These are phyloP conservation scores for Tuber magnatum DNA, from an alignment of 495 filamentous ascomycete species.

Conservation along the genomic window DNA sequence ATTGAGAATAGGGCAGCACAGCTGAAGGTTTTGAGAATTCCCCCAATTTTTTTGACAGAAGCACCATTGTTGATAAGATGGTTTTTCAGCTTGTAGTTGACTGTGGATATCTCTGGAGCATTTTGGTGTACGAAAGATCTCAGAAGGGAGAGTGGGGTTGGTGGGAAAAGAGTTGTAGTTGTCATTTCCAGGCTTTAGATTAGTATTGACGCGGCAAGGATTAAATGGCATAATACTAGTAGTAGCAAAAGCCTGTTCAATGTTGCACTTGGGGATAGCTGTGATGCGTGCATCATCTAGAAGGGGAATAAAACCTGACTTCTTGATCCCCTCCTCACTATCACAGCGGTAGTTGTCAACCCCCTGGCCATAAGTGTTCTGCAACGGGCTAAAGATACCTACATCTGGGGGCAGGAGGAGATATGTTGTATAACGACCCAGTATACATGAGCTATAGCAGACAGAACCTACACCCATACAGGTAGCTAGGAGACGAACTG, in stretches of 20 bases:
- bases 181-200: neutral
- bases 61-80: too few relatives aligned
- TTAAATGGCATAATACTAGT: conserved; percentile 19
- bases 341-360: conserved; percentile 6
- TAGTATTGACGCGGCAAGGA: conserved; percentile 1
- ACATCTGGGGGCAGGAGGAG: conserved; percentile 8
- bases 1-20: too few relatives aligned
- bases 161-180: too few relatives aligned
- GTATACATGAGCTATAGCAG: too few relatives aligned
- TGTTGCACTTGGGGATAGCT: conserved; percentile 3
- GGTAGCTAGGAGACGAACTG: too few relatives aligned
- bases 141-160: too few relatives aligned
- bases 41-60: too few relatives aligned
- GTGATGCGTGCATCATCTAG: neutral
- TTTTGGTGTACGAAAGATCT: too few relatives aligned
- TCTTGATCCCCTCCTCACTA: conserved; percentile 11
- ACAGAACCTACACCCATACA: too few relatives aligned
- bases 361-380: neutral
- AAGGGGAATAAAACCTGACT: conserved; percentile 10
- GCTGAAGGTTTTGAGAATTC: too few relatives aligned
- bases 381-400: conserved; percentile 26
- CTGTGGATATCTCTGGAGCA: neutral
- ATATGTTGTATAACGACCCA: too few relatives aligned
- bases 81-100: neutral
- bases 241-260: too few relatives aligned